Evolutionary conservation across 2,329 filamentous ascomycete species (phyloP).

Genomic region (Passalora sequoiae): DNA sequence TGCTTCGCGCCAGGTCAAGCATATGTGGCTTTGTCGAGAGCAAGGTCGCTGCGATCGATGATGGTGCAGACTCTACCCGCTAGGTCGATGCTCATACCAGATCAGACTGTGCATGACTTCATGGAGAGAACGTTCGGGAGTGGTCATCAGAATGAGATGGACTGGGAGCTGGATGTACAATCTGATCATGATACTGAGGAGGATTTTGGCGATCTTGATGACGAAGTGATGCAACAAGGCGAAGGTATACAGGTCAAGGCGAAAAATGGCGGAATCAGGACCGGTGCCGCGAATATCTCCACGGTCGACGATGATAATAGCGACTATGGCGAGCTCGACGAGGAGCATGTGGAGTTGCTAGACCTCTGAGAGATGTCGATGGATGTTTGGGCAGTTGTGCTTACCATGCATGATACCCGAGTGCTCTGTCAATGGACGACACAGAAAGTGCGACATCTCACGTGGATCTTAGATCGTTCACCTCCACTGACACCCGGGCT

Average conservation of each 20-base stretch:
- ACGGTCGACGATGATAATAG: not conserved
- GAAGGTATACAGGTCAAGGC: no score
- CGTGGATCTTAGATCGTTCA: no score
- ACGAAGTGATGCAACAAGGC: not conserved
- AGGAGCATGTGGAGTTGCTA: not conserved
- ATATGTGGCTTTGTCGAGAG: constrained; percentile 59
- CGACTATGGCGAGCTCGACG: not conserved
- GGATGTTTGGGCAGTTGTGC: no score
- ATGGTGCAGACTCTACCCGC: constrained; percentile 6
- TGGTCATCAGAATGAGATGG: not conserved
- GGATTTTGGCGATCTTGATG: not conserved
- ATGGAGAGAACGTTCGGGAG: constrained; percentile 7
- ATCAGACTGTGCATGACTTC: constrained; percentile 7
- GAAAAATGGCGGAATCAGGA: no score
- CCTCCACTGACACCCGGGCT: no score
- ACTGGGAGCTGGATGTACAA: not conserved
- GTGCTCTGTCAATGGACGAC: no score
- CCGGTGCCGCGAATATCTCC: no score
- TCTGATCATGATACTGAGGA: not conserved
- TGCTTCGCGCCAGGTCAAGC: constrained; percentile 56
- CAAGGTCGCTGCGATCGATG: constrained; percentile 38
- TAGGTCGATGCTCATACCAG: not conserved
- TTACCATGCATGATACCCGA: no score
- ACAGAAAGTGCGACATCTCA: no score
- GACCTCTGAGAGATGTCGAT: not conserved